Base-by-base conservation (phyloP, 352 stramenopile species). In the Globisporangium irregulare region DNA sequence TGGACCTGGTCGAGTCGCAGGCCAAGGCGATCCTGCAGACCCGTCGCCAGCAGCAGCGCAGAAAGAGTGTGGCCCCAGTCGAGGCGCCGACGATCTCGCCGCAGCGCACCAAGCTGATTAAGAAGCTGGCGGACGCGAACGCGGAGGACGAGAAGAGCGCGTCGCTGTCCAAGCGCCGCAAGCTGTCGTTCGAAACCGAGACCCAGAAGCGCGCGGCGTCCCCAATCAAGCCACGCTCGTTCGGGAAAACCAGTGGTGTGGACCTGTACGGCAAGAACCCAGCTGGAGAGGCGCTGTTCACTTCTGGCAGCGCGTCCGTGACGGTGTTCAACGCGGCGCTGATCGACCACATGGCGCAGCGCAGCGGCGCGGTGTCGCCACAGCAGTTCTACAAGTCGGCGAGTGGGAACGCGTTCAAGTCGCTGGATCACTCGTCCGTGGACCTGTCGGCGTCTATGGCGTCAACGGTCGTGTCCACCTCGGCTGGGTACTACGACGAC, bases 381-480 rank as follows among this genome's bases (percentile, higher is more conserved):
- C 57, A 62, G 64, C 25, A 46, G 54, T 51, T 64, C 22, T 64
- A 51, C 41, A 69, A 69, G 55, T 62, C 56, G 8, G 32, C 29
- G 14, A n/a, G 4, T 38, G 46, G 63, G 59, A 56, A 72, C 74
- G 36, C 73, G 15, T 80, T 77, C 57, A 82, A 82, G 66, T 76
- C 71, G 36, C 29, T 76, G 29, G 59, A 78, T 27, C 71, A 64
- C 36, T 69, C 73, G 27, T 68, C 54, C 27, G 74, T 88, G 46
- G 84, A 92, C 53, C 66, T 92, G 27, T 82, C 76, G 41, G 80
- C 81, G 29, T 92, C 84, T 22, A 89, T 88, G 70, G 76, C 78
- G n/a, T 92, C 84, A 24, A 92, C 84, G 4, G 73, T 84, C 64
- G 75, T 81, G 12, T 90, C 82, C 46, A 64, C 64, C 12, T 70